phyloP scores from a whole-genome alignment of 2,329 filamentous ascomycete species.

The Lachnellula subtilissima region DNA sequence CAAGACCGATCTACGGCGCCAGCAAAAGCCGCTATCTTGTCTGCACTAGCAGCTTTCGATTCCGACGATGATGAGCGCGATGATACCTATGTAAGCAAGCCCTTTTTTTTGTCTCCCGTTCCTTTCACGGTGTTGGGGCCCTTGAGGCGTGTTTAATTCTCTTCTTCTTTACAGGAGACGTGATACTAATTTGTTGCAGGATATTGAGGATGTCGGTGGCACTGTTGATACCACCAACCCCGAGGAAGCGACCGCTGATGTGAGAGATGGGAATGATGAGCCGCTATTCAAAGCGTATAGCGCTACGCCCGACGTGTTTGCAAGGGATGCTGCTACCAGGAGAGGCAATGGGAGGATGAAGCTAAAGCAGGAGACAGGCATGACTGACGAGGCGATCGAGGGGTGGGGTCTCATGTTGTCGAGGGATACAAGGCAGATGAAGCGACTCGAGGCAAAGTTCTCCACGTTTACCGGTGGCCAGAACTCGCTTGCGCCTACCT shows the following conservation, averaged over 20 bases:
- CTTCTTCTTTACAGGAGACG: too few relatives aligned
- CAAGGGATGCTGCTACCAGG: slow-evolving; percentile 65
- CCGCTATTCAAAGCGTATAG: slow-evolving; percentile 69
- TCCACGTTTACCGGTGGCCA: slow-evolving; percentile 63
- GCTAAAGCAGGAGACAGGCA: slow-evolving; percentile 70
- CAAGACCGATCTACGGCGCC: slow-evolving; percentile 59
- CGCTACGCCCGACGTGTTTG: slow-evolving; percentile 60
- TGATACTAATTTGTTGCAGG: slow-evolving; percentile 31
- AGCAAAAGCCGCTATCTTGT: slow-evolving; percentile 80
- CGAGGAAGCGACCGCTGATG: slow-evolving; percentile 42
- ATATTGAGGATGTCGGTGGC: slow-evolving; percentile 85
- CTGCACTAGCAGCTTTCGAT: slow-evolving; percentile 84
- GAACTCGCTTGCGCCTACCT: slow-evolving; percentile 56
- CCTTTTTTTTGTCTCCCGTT: too few relatives aligned
- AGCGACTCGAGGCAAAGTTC: slow-evolving; percentile 66
- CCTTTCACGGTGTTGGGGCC: too few relatives aligned
- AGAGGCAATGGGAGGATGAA: slow-evolving; percentile 56
- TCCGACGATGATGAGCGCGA: slow-evolving; percentile 94
- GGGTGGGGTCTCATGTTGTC: slow-evolving; percentile 87
- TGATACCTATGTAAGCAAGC: slow-evolving; percentile 65
- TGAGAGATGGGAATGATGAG: slow-evolving; percentile 57
- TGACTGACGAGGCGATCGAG: slow-evolving; percentile 92
- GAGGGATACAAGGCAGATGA: slow-evolving; percentile 64
- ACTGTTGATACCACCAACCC: slow-evolving; percentile 61
- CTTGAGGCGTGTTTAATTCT: too few relatives aligned